Percentiles rank a stretch among this genome's conserved stretches.
Evolutionary conservation across 225 moss, liverwort and hornwort species (phyloP).

Genomic region (Marchantia paleacea): DNA sequence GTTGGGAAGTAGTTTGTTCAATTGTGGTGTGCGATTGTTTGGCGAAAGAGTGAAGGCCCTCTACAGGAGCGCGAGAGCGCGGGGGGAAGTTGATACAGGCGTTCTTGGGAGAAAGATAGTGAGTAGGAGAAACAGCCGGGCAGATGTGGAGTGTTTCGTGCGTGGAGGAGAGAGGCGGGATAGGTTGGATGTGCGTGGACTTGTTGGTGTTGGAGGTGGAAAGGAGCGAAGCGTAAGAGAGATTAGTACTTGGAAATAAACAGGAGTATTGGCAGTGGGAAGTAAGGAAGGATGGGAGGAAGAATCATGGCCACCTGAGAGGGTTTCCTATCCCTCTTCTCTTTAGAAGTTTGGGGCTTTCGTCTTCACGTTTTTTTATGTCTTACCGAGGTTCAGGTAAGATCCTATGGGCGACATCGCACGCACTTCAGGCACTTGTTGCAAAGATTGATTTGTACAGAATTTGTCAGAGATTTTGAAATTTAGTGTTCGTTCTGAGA

Average conservation of each 20-base stretch:
- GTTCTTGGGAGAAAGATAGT: background rate
- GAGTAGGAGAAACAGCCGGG: constrained; percentile 10
- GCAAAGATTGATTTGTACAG: background rate
- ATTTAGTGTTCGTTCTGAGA: background rate
- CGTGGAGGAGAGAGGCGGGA: background rate
- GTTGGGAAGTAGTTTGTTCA: background rate
- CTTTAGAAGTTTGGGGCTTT: background rate
- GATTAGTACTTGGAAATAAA: background rate
- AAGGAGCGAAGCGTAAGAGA: constrained; percentile 2
- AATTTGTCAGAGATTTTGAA: background rate
- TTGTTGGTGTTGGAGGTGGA: background rate
- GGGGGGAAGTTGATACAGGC: background rate
- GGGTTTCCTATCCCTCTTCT: background rate
- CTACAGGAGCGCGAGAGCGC: background rate
- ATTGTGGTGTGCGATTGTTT: background rate
- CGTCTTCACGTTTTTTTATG: background rate
- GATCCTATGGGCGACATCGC: background rate
- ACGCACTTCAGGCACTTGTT: background rate
- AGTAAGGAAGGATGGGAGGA: background rate
- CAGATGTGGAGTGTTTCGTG: constrained; percentile 13
- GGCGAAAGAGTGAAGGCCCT: background rate
- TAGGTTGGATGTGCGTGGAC: constrained; percentile 3
- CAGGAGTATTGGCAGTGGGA: background rate
- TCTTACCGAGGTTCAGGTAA: constrained; percentile 5
- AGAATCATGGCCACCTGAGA: background rate